Evolutionary conservation across 805 yeast species (phyloP), one percentile per base, ranked within the genome.

Genomic region (Lipomyces sp.): DNA sequence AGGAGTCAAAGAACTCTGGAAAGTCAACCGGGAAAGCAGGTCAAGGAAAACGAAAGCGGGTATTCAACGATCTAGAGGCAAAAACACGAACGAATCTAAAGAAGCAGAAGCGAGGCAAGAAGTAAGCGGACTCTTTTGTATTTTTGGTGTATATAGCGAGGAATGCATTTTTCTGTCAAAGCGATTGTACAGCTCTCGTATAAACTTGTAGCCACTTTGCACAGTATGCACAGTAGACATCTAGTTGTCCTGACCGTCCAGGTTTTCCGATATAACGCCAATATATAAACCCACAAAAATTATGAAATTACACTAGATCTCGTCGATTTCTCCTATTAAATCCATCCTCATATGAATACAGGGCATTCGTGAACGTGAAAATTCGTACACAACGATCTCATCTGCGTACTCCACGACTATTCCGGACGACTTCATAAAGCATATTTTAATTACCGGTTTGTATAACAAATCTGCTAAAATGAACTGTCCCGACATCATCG

Each of bases 401-500:
- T 56, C 48, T 2, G 24, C 10, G 37, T 66, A 64, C 30, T 64
- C 68, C n/a, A 53, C 64, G 11, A 66, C 67, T 2, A 66, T 34
- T 54, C 30, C 42, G 8, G 55, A 29, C 18, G 57, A 48, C 7
- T 35, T 39, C 15, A 60, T 6, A 34, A 64, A 53, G 65, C 68
- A 64, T 1, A 61, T 34, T 15, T 66, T 63, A 8, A 29, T 13
- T 33, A 61, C 30, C n/a, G 48, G 35, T 45, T 53, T 42, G 32
- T 55, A 8, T 32, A 13, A 37, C 34, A 62, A 15, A n/a, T 55
- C 53, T 8, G 24, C 24, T 24, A 63, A 30, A 18, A 48, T 57
- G 30, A 66, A 58, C 33, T 18, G 10, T 10, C 69, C 54, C 6
- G 63, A 50, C 60, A 64, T 42, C 60, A 60, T 39, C 24, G 62